Percentiles rank a stretch among this genome's conserved stretches.
These are phyloP conservation scores for Fusarium brachygibbosum DNA, from an alignment of 2,329 filamentous ascomycete genomes.

Conservation along the genomic window DNA sequence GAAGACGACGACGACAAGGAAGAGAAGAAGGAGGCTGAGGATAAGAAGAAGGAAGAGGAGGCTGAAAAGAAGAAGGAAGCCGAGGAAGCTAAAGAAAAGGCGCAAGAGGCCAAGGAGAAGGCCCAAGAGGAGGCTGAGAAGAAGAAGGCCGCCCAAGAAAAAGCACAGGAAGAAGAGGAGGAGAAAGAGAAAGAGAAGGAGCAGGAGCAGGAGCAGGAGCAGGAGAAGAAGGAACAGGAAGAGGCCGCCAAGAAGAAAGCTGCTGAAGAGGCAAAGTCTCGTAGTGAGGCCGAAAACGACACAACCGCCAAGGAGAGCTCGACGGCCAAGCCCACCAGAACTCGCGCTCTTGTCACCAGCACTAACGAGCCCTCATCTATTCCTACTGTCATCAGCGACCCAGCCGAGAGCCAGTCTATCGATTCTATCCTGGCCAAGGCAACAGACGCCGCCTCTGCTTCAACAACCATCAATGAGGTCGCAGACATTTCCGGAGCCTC, in stretches of 20 bases:
- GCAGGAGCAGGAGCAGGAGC: no score
- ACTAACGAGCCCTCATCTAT: constrained; percentile 39
- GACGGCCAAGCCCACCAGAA: constrained; percentile 41
- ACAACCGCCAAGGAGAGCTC: constrained; percentile 22
- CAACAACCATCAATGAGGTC: constrained; percentile 35
- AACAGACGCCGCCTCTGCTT: constrained; percentile 34
- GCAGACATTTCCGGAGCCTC: constrained; percentile 34
- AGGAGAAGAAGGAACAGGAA: constrained; percentile 35
- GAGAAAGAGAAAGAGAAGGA: constrained; percentile 30
- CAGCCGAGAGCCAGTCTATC: constrained; percentile 46
- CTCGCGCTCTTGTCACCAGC: constrained; percentile 30
- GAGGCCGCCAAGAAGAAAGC: constrained; percentile 37
- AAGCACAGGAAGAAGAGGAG: constrained; percentile 33
- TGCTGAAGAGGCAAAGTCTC: constrained; percentile 29
- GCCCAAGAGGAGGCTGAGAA: constrained; percentile 30
- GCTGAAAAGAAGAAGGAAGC: constrained; percentile 31
- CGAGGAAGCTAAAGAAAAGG: constrained; percentile 38
- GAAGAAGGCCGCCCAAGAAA: constrained; percentile 25
- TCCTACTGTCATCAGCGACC: constrained; percentile 49
- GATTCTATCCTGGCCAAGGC: constrained; percentile 52
- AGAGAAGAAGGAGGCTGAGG: constrained; percentile 20
- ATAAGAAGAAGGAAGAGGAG: constrained; percentile 40
- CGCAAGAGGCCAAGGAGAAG: constrained; percentile 40
- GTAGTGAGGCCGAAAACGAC: constrained; percentile 27
- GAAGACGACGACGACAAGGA: constrained; percentile 25